Evolutionary conservation across 1,284 basidiomycete species (phyloP).

Genomic region (Papiliotrema nemorosa): DNA sequence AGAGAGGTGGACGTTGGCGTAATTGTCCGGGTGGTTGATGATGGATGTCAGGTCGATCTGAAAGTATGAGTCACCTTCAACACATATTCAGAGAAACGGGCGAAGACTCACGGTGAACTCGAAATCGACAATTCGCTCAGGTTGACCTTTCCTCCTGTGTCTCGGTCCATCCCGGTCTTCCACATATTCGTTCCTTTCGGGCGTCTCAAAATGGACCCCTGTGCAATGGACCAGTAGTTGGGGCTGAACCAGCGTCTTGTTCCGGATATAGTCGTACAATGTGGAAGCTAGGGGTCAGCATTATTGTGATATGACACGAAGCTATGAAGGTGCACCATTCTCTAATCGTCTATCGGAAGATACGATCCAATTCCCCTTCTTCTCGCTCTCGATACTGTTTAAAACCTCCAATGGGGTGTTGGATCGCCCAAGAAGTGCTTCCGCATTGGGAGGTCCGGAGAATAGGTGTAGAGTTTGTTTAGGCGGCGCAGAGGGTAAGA

Average conservation of each 20-base stretch:
- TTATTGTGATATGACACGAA: neutral
- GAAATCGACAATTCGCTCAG: constrained; percentile 34
- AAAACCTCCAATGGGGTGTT: constrained; percentile 8
- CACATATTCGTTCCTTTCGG: constrained; percentile 17
- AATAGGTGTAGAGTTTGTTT: constrained; percentile 27
- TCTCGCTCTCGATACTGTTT: constrained; percentile 11
- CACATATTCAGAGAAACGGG: neutral
- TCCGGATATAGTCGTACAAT: constrained; percentile 39
- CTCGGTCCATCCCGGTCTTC: constrained; percentile 18
- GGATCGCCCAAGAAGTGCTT: constrained; percentile 20
- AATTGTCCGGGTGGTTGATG: constrained; percentile 28
- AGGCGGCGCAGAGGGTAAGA: constrained; percentile 7
- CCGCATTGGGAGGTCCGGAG: constrained; percentile 26
- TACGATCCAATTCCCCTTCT: constrained; percentile 7
- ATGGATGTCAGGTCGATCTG: constrained; percentile 36
- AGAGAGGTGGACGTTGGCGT: constrained; percentile 26
- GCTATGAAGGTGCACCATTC: constrained; percentile 20
- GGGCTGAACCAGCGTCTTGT: constrained; percentile 23
- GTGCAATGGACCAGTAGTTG: constrained; percentile 21
- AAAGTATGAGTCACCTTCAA: neutral
- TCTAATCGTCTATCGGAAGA: constrained; percentile 24
- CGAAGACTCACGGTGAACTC: constrained; percentile 33
- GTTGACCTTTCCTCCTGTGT: constrained; percentile 22
- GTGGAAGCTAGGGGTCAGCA: constrained; percentile 18
- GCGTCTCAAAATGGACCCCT: constrained; percentile 24